Percentiles rank a stretch among this genome's conserved stretches.
These are phyloP conservation scores for Hippophae tibetana DNA, from an alignment of 306 rosid species.

Conservation along the genomic window DNA sequence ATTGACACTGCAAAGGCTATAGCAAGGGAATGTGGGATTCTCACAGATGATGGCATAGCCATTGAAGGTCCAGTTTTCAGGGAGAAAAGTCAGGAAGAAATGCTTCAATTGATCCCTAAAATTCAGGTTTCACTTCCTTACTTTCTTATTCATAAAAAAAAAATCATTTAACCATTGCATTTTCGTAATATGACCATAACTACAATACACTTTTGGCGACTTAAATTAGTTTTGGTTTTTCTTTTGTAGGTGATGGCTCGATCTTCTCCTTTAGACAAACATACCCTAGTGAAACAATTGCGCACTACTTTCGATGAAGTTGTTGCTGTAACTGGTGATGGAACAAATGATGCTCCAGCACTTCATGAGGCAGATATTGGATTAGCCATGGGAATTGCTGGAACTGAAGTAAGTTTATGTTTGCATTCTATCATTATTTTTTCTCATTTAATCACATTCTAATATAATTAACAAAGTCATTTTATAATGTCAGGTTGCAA, in stretches of 20 bases:
- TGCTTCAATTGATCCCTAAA: conserved; percentile 69
- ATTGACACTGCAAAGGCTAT: conserved; percentile 91
- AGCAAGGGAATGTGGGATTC: conserved; percentile 94
- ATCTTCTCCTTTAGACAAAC: conserved; percentile 93
- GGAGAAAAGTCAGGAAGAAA: conserved; percentile 64
- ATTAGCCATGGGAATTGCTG: conserved; percentile 98
- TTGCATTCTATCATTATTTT: background rate
- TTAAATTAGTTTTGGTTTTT: conserved; percentile 6
- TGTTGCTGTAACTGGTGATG: conserved; percentile 97
- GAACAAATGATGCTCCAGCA: conserved; percentile 98
- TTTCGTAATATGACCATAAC: too few species aligned
- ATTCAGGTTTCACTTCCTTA: conserved; percentile 57
- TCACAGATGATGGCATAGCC: conserved; percentile 94
- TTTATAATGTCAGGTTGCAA: conserved; percentile 63
- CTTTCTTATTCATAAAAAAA: too few species aligned
- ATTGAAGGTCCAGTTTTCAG: conserved; percentile 94
- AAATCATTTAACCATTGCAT: too few species aligned
- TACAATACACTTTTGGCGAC: conserved; percentile 18
- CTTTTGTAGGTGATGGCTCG: conserved; percentile 85
- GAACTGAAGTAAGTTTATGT: conserved; percentile 69
- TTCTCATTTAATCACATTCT: too few species aligned
- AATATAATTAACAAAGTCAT: conserved; percentile 1
- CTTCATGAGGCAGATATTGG: conserved; percentile 99
- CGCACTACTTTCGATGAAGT: conserved; percentile 84
- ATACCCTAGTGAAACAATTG: conserved; percentile 75